These are phyloP conservation scores for Middelhovenomyces tepae DNA, from an alignment of 805 yeast species.

Conservation along the genomic window DNA sequence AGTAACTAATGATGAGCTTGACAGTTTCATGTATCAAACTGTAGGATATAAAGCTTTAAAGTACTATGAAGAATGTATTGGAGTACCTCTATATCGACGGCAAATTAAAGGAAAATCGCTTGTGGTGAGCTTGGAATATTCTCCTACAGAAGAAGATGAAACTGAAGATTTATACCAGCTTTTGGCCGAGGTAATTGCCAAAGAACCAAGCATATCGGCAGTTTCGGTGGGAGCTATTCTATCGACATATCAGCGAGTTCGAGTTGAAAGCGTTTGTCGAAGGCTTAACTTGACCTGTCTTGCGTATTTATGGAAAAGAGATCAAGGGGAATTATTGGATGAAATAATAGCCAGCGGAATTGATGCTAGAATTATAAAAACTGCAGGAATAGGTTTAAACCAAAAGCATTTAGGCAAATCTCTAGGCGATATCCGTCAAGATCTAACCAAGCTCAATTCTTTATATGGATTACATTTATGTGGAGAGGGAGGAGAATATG, in stretches of 20 bases:
- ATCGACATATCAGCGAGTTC: conserved; percentile 87
- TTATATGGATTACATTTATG: conserved; percentile 83
- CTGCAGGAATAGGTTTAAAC: conserved; percentile 82
- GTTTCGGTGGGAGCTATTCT: conserved; percentile 95
- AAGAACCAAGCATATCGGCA: conserved; percentile 68
- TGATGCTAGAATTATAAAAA: conserved; percentile 84
- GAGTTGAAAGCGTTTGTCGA: conserved; percentile 86
- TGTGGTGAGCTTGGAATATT: conserved; percentile 61
- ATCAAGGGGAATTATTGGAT: conserved; percentile 67
- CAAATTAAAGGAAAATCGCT: conserved; percentile 54
- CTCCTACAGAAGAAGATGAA: conserved; percentile 64
- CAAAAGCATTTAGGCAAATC: conserved; percentile 59
- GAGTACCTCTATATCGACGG: conserved; percentile 69
- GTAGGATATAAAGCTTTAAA: conserved; percentile 81
- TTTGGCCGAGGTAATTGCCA: conserved; percentile 36
- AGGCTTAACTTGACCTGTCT: conserved; percentile 60
- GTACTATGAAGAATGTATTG: conserved; percentile 60
- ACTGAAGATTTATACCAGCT: conserved; percentile 71
- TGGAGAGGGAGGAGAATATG: conserved; percentile 99
- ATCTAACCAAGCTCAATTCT: conserved; percentile 42
- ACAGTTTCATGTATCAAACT: conserved; percentile 95
- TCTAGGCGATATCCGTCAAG: conserved; percentile 53
- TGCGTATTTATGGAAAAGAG: conserved; percentile 84
- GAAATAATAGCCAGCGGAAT: conserved; percentile 63
- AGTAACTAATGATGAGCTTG: conserved; percentile 53